Base-by-base conservation (phyloP, 371 early-diverging fungal genomes). In the Mucor velutinosus region DNA sequence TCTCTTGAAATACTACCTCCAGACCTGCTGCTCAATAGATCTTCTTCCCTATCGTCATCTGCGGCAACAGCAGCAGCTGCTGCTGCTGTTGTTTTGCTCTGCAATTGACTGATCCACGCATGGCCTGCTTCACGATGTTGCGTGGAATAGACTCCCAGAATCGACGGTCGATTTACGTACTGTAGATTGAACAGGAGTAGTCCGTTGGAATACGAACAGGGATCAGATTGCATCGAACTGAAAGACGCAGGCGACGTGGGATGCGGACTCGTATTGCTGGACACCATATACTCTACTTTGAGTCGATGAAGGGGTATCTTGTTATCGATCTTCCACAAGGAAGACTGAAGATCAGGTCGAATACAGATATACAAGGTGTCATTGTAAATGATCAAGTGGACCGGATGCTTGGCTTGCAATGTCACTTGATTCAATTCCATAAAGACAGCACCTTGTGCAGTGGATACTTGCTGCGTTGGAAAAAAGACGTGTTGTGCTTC, bases 371-470 rank as follows among this genome's bases (percentile, higher is more conserved):
- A 69, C 0, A 72, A 30, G 14, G 5, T 14, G n/a, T 62, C 61
- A 14, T 62, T 35, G 0, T 39, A 15, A 4, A 65, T 14, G 21
- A 68, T 45, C 2, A 80, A 57, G 39, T 67, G 30, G 1, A 80
- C 77, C 23, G 64, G 37, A n/a, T 70, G 69, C n/a, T 64, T 61
- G 11, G 47, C 47, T 43, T 67, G 61, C 59, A 60, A 45, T 17
- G 66, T 51, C n/a, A 21, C 30, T 43, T 37, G 64, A 53, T 74
- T 65, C 5, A 70, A 43, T 56, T 75, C 76, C 37, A 58, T 72
- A 57, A 81, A 78, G 0, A 68, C 63, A 3, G 70, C 63, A 11
- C 77, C 78, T 57, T 70, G 66, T 0, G 67, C 33, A 25, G 59
- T 58, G 15, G 19, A 35, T 58, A 47, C 19, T 43, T 45, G 27